Conservation (phyloP, 345 rosid species). For the Syzygium jambos region DNA sequence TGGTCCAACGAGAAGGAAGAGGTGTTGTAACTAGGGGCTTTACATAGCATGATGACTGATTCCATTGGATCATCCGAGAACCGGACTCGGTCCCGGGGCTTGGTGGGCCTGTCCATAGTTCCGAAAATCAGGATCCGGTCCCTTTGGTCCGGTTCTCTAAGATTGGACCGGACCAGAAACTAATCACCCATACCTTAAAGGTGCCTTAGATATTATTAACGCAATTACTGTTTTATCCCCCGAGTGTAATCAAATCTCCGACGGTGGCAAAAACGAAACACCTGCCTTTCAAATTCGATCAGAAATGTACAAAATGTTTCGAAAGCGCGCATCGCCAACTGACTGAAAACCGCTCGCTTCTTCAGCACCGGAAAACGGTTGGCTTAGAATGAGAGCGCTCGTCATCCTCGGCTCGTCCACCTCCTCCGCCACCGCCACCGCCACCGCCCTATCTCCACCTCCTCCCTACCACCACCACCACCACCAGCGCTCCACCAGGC, state of each 20-base stretch:
- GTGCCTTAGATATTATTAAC: background rate
- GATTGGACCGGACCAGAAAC: too few relatives aligned
- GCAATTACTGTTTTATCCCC: background rate
- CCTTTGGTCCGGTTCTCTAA: too few relatives aligned
- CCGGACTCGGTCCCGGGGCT: too few relatives aligned
- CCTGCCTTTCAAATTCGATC: conserved; percentile 75
- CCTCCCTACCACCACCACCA: conserved; percentile 21
- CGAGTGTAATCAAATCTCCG: background rate
- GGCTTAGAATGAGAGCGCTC: conserved; percentile 46
- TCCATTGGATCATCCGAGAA: too few relatives aligned
- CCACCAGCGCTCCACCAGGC: conserved; percentile 16
- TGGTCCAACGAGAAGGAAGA: too few relatives aligned
- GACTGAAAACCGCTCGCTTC: background rate
- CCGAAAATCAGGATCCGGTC: too few relatives aligned
- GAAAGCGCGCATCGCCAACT: background rate
- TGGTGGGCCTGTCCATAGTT: too few relatives aligned
- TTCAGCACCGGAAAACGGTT: conserved; percentile 13
- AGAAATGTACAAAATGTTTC: background rate
- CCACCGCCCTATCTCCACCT: conserved; percentile 16
- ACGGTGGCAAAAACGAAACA: conserved; percentile 1
- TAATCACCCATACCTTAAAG: background rate
- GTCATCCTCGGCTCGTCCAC: conserved; percentile 46
- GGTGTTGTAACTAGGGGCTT: too few relatives aligned
- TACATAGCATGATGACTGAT: too few relatives aligned
- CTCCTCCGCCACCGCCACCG: conserved; percentile 15